These are phyloP conservation scores for Drechmeria coniospora DNA, from an alignment of 2,329 filamentous ascomycete species.

Conservation along the genomic window DNA sequence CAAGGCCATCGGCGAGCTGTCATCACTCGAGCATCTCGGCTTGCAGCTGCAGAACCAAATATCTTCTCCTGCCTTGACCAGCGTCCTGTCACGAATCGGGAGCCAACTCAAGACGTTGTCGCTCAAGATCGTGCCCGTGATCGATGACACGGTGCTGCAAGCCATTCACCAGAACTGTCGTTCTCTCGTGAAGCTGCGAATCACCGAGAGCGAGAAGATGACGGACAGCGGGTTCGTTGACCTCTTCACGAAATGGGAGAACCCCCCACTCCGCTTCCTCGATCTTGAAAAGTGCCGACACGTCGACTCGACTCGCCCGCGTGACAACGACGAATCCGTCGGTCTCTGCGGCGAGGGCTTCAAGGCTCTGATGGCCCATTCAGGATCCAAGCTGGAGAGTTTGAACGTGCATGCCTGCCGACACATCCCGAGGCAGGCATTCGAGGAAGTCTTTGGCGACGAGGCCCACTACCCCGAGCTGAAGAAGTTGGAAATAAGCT, in stretches of 20 bases:
- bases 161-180: slow-evolving; percentile 56
- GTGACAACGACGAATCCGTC: slow-evolving; percentile 46
- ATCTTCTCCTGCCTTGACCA: slow-evolving; percentile 39
- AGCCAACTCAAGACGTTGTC: slow-evolving; percentile 60
- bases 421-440: slow-evolving; percentile 57
- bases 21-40: slow-evolving; percentile 57
- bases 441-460: slow-evolving; percentile 56
- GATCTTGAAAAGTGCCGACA: slow-evolving; percentile 69
- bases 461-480: slow-evolving; percentile 51
- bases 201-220: slow-evolving; percentile 61
- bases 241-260: slow-evolving; percentile 65
- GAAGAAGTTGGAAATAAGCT: slow-evolving; percentile 59
- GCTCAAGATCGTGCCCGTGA: slow-evolving; percentile 49
- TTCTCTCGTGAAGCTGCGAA: slow-evolving; percentile 58
- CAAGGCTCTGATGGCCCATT: slow-evolving; percentile 70
- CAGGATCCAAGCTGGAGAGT: slow-evolving; percentile 45
- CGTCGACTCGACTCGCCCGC: slow-evolving; percentile 54
- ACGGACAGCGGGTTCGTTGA: slow-evolving; percentile 58
- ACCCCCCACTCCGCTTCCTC: slow-evolving; percentile 51
- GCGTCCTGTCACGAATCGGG: slow-evolving; percentile 49
- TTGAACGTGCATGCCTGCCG: slow-evolving; percentile 76
- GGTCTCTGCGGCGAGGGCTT: slow-evolving; percentile 68
- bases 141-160: slow-evolving; percentile 54
- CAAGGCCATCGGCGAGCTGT: slow-evolving; percentile 44
- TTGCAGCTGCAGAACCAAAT: slow-evolving; percentile 49